Evolutionary conservation across 139 green algal genomes (phyloP).

Genomic region (Gonium pectorale): DNA sequence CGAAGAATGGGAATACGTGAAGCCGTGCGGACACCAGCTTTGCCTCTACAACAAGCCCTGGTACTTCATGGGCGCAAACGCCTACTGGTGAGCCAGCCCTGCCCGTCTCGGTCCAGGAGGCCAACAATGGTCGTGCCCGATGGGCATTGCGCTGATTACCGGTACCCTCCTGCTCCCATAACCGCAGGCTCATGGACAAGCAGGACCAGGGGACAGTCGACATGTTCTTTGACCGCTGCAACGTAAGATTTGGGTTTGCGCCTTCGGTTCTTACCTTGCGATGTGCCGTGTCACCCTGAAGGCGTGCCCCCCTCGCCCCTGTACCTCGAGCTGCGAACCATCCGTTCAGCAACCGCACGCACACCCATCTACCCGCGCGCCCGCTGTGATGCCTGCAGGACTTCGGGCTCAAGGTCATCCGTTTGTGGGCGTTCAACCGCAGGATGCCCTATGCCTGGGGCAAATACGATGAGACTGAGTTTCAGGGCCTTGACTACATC

Average conservation of each 20-base stretch:
- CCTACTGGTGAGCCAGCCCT: constrained; percentile 35
- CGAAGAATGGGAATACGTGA: too few species aligned
- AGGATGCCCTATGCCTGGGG: constrained; percentile 36
- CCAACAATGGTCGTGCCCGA: too few species aligned
- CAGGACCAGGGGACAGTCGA: constrained; percentile 9
- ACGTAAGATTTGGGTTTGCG: neutral
- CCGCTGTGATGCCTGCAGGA: too few species aligned
- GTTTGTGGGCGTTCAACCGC: constrained; percentile 31
- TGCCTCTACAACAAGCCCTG: constrained; percentile 3
- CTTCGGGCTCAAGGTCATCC: constrained; percentile 34
- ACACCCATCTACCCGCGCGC: too few species aligned
- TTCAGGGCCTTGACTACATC: constrained; percentile 40
- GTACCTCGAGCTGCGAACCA: too few species aligned
- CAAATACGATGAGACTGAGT: constrained; percentile 33
- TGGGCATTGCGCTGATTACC: too few species aligned
- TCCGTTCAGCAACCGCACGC: too few species aligned
- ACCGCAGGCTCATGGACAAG: constrained; percentile 23
- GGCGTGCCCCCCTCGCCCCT: too few species aligned
- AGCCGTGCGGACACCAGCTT: too few species aligned
- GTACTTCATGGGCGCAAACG: constrained; percentile 32
- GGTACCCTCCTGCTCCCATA: neutral
- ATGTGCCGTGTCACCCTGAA: too few species aligned
- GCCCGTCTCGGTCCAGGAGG: too few species aligned
- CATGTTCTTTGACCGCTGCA: constrained; percentile 20
- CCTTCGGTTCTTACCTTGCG: too few species aligned